phyloP scores from a whole-genome alignment of 495 filamentous ascomycete species.

The Neurospora sp. region DNA sequence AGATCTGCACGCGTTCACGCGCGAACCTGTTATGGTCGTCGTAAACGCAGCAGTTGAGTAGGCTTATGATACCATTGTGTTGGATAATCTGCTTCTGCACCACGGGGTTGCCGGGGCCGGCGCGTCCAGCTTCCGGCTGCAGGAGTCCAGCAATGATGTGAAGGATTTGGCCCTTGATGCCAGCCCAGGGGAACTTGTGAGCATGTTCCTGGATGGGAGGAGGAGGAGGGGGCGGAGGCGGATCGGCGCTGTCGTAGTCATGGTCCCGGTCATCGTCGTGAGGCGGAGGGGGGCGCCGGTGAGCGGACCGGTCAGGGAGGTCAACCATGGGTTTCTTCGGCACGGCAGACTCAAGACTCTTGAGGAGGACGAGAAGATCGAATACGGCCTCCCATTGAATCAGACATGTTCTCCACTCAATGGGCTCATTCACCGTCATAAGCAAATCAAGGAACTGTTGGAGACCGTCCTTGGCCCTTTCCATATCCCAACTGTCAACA shows the following conservation, averaged over 20 bases:
- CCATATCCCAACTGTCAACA: conserved; percentile 93
- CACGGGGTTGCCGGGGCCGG: conserved; percentile 55
- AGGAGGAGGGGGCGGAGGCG: conserved; percentile 36
- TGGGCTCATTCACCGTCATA: conserved; percentile 73
- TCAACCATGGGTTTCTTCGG: conserved; percentile 46
- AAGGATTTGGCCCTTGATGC: conserved; percentile 84
- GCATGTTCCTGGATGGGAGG: conserved; percentile 64
- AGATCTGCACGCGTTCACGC: conserved; percentile 83
- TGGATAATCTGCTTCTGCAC: conserved; percentile 80
- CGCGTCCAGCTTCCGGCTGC: conserved; percentile 39
- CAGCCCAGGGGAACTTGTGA: conserved; percentile 84
- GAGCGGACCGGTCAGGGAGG: conserved; percentile 10
- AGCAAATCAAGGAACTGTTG: conserved; percentile 92
- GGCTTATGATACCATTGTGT: conserved; percentile 68
- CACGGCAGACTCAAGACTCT: conserved; percentile 76
- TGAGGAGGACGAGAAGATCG: conserved; percentile 74
- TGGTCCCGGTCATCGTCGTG: conserved; percentile 19
- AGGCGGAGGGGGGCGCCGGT: conserved; percentile 5
- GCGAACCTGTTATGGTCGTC: conserved; percentile 86
- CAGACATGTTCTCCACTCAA: conserved; percentile 49
- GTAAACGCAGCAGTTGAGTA: conserved; percentile 78
- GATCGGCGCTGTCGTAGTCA: conserved; percentile 34
- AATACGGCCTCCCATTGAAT: conserved; percentile 81
- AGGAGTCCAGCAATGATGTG: conserved; percentile 78
- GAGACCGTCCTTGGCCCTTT: conserved; percentile 72